Percentiles rank a stretch among this genome's conserved stretches.
phyloP scores from a whole-genome alignment of 768 basidiomycete species.

The Hericium erinaceus region DNA sequence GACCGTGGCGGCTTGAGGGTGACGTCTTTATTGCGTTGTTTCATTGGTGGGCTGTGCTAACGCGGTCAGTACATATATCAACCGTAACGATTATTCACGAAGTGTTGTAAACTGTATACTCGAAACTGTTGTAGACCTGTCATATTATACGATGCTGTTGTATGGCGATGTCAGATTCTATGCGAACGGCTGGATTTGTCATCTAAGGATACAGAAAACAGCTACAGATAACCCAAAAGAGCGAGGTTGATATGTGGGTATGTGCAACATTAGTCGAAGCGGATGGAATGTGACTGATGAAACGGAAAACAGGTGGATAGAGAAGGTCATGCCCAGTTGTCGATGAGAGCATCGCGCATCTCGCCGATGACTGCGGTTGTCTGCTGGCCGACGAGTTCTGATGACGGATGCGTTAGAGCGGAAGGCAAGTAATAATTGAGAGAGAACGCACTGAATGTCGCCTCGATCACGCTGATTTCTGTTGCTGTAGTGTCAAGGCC shows the following conservation, averaged over 20 bases:
- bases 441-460: conserved; percentile 77
- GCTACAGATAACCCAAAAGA: neutral
- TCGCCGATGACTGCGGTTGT: conserved; percentile 46
- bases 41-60: neutral
- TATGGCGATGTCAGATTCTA: too few species aligned
- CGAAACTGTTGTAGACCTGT: too few species aligned
- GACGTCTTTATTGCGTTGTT: too few species aligned
- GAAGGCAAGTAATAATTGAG: neutral
- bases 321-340: conserved; percentile 71
- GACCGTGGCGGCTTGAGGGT: neutral
- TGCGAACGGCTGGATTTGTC: neutral
- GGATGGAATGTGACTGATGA: neutral
- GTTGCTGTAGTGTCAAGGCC: conserved; percentile 99
- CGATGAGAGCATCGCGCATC: conserved; percentile 52
- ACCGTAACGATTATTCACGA: neutral
- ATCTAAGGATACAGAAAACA: conserved; percentile 1
- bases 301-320: neutral
- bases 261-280: neutral
- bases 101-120: neutral
- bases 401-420: neutral
- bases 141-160: neutral
- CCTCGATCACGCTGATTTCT: conserved; percentile 96
- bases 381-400: conserved; percentile 51
- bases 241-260: neutral
- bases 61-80: neutral